Conservation (phyloP, 352 stramenopile species). For the Phytophthora colocasiae region DNA sequence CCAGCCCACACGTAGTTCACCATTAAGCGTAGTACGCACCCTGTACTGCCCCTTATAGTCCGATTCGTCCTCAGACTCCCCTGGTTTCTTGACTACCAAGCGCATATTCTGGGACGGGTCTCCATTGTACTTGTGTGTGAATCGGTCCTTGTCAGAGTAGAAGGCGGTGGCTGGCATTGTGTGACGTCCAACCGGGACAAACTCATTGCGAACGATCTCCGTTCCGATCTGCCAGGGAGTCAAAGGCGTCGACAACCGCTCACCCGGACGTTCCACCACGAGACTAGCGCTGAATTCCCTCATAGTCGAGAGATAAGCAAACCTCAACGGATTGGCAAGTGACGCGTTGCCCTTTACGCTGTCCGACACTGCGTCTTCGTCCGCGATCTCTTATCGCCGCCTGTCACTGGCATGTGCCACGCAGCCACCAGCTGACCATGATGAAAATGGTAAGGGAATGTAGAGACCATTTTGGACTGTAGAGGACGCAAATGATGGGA, state of each 20-base stretch:
- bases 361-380: slow-evolving; percentile 17
- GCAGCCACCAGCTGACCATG: slow-evolving; percentile 21
- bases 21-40: slow-evolving; percentile 26
- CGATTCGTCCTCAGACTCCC: slow-evolving; percentile 27
- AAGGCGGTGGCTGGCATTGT: slow-evolving; percentile 32
- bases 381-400: slow-evolving; percentile 35
- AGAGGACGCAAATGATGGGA: slow-evolving; percentile 26
- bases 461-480: slow-evolving; percentile 14
- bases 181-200: neutral
- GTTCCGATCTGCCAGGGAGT: slow-evolving; percentile 35
- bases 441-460: slow-evolving; percentile 5
- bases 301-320: slow-evolving; percentile 19
- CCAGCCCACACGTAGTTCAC: neutral
- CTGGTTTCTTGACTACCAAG: slow-evolving; percentile 43
- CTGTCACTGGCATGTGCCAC: slow-evolving; percentile 32
- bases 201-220: slow-evolving; percentile 25
- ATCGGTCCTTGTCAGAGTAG: slow-evolving; percentile 39
- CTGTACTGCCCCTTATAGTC: slow-evolving; percentile 58
- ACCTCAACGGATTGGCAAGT: slow-evolving; percentile 11
- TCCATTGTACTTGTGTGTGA: slow-evolving; percentile 13
- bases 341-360: slow-evolving; percentile 17
- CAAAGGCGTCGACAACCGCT: slow-evolving; percentile 22
- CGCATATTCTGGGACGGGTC: slow-evolving; percentile 33
- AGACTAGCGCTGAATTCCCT: slow-evolving; percentile 25
- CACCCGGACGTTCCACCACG: slow-evolving; percentile 20